Base-by-base conservation (phyloP, 2,329 filamentous ascomycete genomes). In the Lasiodiplodia theobromae region DNA sequence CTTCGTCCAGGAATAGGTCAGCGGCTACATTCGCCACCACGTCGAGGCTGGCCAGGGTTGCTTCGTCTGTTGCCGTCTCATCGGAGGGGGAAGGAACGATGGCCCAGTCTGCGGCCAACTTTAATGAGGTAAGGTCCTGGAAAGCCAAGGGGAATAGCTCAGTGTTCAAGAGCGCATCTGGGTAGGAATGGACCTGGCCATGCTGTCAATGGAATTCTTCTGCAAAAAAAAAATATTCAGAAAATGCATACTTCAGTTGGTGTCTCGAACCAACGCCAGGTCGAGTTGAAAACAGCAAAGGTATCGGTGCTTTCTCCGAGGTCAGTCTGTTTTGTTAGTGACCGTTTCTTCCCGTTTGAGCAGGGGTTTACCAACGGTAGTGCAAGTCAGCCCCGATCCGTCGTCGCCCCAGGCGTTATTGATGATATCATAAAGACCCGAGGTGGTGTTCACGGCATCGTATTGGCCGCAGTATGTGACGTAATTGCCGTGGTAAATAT, bases 1-100 rank as follows among this genome's bases (percentile, higher is more conserved):
- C 67, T 2, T 60, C 62, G 23, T 69, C 69, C 37, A 57, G 47
- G 31, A 70, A 70, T 34, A 70, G n/a, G 38, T 70, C 67, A 18
- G 69, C 18, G 11, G 67, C 67, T n/a, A 69, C 69, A 31, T 70
- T 58, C 5, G 67, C 57, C 25, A 69, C 56, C 2, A 56, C 62
- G 49, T 67, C 68, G 5, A 70, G 31, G 8, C 56, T 51, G 12
- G 67, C 62, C 18, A 70, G 63, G 5, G 38, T 62, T 37, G 31
- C 40, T 28, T 37, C 57, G 31, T 68, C 37, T 14, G 62, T 68
- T 16, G 34, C 34, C 25, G 49, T 23, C 18, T 54, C 57, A 16
- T 40, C 37, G 4, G 58, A 66, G 14, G 37, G 18, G n/a, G 40
- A 28, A 7, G 69, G 69, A 10, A 60, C 23, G 54, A 70, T 68